A percentile compares a stretch with the other conserved stretches of the same genome.
Conservation (phyloP, 257 asterid genomes). For the Forsythia viridissima region DNA sequence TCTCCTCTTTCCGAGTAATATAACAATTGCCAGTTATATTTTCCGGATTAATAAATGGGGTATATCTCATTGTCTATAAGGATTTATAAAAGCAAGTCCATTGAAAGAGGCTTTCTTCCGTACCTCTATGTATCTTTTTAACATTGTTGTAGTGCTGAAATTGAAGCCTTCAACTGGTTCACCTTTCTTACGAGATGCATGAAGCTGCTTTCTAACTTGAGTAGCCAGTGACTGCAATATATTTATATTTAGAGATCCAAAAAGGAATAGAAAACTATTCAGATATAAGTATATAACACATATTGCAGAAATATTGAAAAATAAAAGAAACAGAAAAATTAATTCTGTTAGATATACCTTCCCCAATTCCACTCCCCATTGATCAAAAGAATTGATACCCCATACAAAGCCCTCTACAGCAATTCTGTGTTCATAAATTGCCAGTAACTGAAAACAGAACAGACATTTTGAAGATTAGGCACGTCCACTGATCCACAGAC, state of each 20-base stretch:
- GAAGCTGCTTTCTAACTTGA: conserved; percentile 95
- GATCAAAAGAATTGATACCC: conserved; percentile 98
- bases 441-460: conserved; percentile 67
- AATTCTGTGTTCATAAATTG: conserved; percentile 90
- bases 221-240: conserved; percentile 82
- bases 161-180: conserved; percentile 84
- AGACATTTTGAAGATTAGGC: conserved; percentile 26
- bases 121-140: conserved; percentile 79
- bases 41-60: background rate
- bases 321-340: background rate
- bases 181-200: conserved; percentile 86
- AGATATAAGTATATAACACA: conserved; percentile 10
- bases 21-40: background rate
- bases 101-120: conserved; percentile 3
- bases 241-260: background rate
- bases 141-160: conserved; percentile 68
- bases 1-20: no score
- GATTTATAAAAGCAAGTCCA: background rate
- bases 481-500: conserved; percentile 3
- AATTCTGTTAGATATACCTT: conserved; percentile 49
- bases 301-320: background rate
- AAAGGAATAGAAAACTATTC: conserved; percentile 2
- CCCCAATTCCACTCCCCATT: conserved; percentile 99
- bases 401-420: conserved; percentile 97
- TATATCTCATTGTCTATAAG: background rate